Evolutionary conservation across 1,284 basidiomycete genomes (phyloP), one percentile per base, ranked within the genome.

Genomic region (Microstroma glucosiphilum): DNA sequence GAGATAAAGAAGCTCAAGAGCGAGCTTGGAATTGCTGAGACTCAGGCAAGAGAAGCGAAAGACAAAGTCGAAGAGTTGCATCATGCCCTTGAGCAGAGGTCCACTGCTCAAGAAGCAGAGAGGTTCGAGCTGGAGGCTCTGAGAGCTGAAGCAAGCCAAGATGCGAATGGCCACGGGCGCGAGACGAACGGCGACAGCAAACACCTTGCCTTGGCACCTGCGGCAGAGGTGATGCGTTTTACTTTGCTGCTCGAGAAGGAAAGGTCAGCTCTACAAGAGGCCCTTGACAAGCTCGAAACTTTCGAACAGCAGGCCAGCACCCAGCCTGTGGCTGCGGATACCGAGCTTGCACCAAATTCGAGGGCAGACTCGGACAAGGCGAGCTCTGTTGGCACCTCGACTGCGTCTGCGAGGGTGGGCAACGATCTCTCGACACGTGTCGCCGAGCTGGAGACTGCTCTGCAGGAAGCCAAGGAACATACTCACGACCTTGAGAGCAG

Each of bases 41-140:
- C 75, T 61, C 42, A 25, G 37, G 30, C 30, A 37, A 37, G 9
- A 9, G 63, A 68, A 23, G 65, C 71, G 58, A 66, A 68, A 37
- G 43, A 62, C n/a, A 59, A 69, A 23, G 65, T 70, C 53, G 67
- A 71, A 7, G 74, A 79, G 62, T 69, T 73, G 0, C 37, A 72
- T 59, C 74, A 79, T 56, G 72, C 73, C n/a, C 59, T 75, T 17
- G 66, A 71, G 62, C 76, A 72, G 43, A 72, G 89, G 71, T 88
- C 88, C n/a, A 83, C 86, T 42, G 90, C 92, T 1, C 83, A 96
- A 17, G 93, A 97, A 80, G 88, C 88, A 73, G 90, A 92, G n/a
- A 83, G 89, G 58, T 90, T 89, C 9, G 94, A 97, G 26, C 25
- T 58, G 17, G 57, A 58, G 30, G 23, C 57, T 12, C n/a, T 58